A percentile compares a stretch with the other conserved stretches of the same genome.
phyloP scores from a whole-genome alignment of 1,284 basidiomycete species.

The Coriolopsis trogii region DNA sequence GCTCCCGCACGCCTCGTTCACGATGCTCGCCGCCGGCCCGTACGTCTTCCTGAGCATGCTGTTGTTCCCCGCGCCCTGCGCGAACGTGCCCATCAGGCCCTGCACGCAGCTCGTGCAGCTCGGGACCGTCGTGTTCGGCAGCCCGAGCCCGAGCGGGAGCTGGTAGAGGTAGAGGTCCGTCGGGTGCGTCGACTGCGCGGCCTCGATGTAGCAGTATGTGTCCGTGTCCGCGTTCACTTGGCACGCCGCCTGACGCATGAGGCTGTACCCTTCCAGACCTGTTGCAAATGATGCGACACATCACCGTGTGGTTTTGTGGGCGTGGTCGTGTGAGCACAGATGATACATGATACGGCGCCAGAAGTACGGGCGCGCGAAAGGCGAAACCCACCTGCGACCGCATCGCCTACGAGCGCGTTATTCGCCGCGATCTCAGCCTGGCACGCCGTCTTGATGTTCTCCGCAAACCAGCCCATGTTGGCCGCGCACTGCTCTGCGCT shows the following conservation, averaged over 20 bases:
- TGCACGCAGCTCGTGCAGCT: conserved; percentile 64
- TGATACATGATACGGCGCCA: neutral
- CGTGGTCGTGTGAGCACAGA: neutral
- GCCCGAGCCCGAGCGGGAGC: conserved; percentile 55
- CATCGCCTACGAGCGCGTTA: conserved; percentile 51
- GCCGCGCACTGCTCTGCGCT: conserved; percentile 50
- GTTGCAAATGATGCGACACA: conserved; percentile 4
- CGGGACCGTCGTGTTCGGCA: conserved; percentile 50
- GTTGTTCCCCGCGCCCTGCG: conserved; percentile 18
- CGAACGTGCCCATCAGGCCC: conserved; percentile 55
- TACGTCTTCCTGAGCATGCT: conserved; percentile 44
- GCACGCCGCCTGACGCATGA: conserved; percentile 63
- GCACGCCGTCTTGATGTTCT: conserved; percentile 50
- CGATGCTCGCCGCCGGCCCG: conserved; percentile 35
- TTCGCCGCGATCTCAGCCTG: conserved; percentile 50
- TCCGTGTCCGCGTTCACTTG: conserved; percentile 53
- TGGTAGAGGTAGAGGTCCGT: conserved; percentile 69
- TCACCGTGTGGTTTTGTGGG: neutral
- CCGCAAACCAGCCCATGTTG: conserved; percentile 67
- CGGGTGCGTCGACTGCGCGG: conserved; percentile 51
- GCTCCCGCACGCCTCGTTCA: conserved; percentile 40
- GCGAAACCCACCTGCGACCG: conserved; percentile 52
- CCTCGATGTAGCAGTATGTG: conserved; percentile 72
- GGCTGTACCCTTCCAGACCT: conserved; percentile 60
- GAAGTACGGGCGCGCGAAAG: neutral